A percentile compares a stretch with the other conserved stretches of the same genome.
Evolutionary conservation across 2,329 filamentous ascomycete species (phyloP).

Genomic region (Xylariaceae sp.): DNA sequence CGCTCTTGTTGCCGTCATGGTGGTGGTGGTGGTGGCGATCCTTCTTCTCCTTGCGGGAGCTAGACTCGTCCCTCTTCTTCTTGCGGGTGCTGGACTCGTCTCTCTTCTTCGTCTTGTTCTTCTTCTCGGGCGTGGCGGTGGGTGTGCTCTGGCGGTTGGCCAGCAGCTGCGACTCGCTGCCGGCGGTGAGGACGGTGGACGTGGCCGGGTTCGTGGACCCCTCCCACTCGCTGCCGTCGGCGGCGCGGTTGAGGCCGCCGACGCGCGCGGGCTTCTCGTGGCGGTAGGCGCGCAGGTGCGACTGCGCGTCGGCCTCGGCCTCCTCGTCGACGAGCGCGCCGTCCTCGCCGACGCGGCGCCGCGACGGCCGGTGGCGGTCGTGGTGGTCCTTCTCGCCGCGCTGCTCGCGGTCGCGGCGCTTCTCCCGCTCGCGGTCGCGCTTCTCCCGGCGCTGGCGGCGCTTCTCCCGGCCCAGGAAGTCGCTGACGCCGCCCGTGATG

Average conservation of each 20-base stretch:
- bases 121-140: slow-evolving; percentile 24
- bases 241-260: slow-evolving; percentile 77
- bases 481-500: slow-evolving; percentile 50
- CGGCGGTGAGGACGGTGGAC: slow-evolving; percentile 49
- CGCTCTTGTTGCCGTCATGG: background rate
- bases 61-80: background rate
- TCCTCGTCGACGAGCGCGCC: slow-evolving; percentile 56
- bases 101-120: slow-evolving; percentile 2
- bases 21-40: background rate
- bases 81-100: background rate
- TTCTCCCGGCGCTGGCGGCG: slow-evolving; percentile 48
- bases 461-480: slow-evolving; percentile 48
- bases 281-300: slow-evolving; percentile 74
- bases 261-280: slow-evolving; percentile 80
- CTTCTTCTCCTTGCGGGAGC: background rate
- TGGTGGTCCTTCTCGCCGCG: slow-evolving; percentile 27
- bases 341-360: slow-evolving; percentile 40
- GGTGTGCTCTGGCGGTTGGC: slow-evolving; percentile 49
- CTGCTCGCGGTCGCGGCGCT: slow-evolving; percentile 34
- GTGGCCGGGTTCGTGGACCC: slow-evolving; percentile 61
- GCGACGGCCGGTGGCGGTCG: slow-evolving; percentile 35
- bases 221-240: slow-evolving; percentile 74
- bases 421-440: slow-evolving; percentile 38
- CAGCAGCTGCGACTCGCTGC: slow-evolving; percentile 53
- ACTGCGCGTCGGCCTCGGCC: slow-evolving; percentile 55